phyloP scores from a whole-genome alignment of 306 rosid species.

The Senna siamea region DNA sequence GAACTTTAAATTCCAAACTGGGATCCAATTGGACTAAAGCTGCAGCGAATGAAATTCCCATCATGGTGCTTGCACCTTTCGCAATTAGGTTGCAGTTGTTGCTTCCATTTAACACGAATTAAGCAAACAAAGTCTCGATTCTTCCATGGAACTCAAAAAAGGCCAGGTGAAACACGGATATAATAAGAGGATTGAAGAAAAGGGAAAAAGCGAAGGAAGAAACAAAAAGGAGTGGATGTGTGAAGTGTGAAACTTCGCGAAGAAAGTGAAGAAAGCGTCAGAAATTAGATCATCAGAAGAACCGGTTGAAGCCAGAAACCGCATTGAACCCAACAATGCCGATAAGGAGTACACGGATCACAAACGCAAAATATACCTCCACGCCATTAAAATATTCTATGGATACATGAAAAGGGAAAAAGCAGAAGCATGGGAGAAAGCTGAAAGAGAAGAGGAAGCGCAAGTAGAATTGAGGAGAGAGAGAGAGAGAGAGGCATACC shows the following conservation, averaged over 20 bases:
- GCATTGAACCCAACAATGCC: conserved; percentile 36
- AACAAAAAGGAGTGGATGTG: neutral
- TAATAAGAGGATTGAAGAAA: neutral
- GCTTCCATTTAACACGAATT: neutral
- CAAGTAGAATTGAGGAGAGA: neutral
- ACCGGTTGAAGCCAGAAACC: neutral
- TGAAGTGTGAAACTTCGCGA: neutral
- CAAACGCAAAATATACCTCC: neutral
- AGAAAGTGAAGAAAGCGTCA: neutral
- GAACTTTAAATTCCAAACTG: neutral
- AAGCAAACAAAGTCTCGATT: neutral
- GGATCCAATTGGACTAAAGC: neutral
- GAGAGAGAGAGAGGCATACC: neutral
- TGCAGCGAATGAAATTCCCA: conserved; percentile 4
- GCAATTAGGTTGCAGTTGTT: neutral
- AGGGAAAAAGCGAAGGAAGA: too few relatives aligned
- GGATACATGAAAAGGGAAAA: neutral
- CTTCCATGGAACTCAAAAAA: neutral
- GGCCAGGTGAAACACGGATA: neutral
- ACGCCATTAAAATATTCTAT: neutral
- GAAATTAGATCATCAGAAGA: neutral
- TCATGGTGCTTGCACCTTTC: neutral
- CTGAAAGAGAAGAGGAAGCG: neutral
- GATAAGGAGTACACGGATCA: conserved; percentile 29
- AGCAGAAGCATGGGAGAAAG: neutral